Percentiles rank a stretch among this genome's conserved stretches.
Conservation (phyloP, 768 basidiomycete genomes). For the Xerocomus spinulosus region DNA sequence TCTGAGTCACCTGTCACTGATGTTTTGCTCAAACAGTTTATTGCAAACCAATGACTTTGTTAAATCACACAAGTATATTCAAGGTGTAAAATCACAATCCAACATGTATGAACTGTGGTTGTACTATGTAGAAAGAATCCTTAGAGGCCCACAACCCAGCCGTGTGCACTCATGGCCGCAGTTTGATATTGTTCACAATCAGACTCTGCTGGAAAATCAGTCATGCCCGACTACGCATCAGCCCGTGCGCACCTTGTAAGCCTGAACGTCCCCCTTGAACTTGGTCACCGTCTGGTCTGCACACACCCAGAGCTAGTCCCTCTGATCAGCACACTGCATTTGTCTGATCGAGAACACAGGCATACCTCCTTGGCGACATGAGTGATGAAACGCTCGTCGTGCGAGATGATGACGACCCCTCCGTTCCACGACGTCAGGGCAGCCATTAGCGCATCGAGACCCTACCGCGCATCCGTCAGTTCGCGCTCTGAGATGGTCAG, state of each 20-base stretch:
- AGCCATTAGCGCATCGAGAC: slow-evolving; percentile 90
- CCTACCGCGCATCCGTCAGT: slow-evolving; percentile 42
- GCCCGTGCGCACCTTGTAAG: slow-evolving; percentile 67
- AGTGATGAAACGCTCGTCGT: slow-evolving; percentile 95
- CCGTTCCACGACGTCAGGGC: slow-evolving; percentile 82
- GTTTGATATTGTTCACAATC: slow-evolving; percentile 69
- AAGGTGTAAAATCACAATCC: too few relatives aligned
- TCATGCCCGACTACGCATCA: not conserved
- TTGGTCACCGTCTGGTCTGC: slow-evolving; percentile 75
- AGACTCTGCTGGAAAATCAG: slow-evolving; percentile 44
- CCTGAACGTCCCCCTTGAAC: slow-evolving; percentile 86
- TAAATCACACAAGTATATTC: too few relatives aligned
- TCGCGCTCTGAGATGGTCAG: not conserved
- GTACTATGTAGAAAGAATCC: too few relatives aligned
- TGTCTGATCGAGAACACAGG: not conserved
- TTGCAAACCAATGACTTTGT: too few relatives aligned
- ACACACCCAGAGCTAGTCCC: slow-evolving; percentile 83
- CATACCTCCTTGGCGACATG: slow-evolving; percentile 77
- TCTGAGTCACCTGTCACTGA: too few relatives aligned
- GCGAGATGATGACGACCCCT: slow-evolving; percentile 88
- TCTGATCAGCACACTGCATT: slow-evolving; percentile 6
- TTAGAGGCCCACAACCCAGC: too few relatives aligned
- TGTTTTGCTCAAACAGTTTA: too few relatives aligned
- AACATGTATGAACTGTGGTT: too few relatives aligned
- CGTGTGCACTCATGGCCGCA: slow-evolving; percentile 38